Percentiles rank a stretch among this genome's conserved stretches.
These are phyloP conservation scores for Pelargonium cotyledonis DNA, from an alignment of 441 rosid species.

Conservation along the genomic window DNA sequence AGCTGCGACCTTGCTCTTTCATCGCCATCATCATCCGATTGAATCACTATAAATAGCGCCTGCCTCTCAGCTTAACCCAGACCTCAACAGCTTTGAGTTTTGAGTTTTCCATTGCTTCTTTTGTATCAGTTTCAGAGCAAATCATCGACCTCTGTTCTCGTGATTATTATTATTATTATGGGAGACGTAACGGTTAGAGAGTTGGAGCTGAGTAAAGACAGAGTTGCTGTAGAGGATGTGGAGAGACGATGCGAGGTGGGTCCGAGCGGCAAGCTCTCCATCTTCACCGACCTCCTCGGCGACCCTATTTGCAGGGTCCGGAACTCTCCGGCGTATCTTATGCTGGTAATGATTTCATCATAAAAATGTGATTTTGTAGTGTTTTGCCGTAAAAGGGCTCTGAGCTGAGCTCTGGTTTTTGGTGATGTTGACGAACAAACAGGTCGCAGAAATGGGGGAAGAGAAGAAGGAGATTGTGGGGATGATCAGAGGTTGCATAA, in stretches of 20 bases:
- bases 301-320: not conserved
- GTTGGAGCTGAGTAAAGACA: not conserved
- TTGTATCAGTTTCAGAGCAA: too few relatives aligned
- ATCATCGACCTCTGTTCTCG: not conserved
- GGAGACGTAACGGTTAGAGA: not conserved
- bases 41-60: too few relatives aligned
- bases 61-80: not conserved
- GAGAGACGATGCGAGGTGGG: slow-evolving; percentile 1
- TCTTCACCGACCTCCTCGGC: not conserved
- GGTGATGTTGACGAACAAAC: too few relatives aligned
- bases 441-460: not conserved
- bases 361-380: too few relatives aligned
- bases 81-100: not conserved
- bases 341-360: not conserved
- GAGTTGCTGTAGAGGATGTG: not conserved
- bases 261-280: slow-evolving; percentile 1
- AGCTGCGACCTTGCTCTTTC: not conserved
- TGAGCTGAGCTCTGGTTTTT: too few relatives aligned
- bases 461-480: not conserved
- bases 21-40: not conserved
- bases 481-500: not conserved
- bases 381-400: not conserved
- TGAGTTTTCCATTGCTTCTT: too few relatives aligned
- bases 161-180: not conserved
- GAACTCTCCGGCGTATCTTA: not conserved